Base-by-base conservation (phyloP, 1,284 basidiomycete species). In the Sphagnurus paluster region DNA sequence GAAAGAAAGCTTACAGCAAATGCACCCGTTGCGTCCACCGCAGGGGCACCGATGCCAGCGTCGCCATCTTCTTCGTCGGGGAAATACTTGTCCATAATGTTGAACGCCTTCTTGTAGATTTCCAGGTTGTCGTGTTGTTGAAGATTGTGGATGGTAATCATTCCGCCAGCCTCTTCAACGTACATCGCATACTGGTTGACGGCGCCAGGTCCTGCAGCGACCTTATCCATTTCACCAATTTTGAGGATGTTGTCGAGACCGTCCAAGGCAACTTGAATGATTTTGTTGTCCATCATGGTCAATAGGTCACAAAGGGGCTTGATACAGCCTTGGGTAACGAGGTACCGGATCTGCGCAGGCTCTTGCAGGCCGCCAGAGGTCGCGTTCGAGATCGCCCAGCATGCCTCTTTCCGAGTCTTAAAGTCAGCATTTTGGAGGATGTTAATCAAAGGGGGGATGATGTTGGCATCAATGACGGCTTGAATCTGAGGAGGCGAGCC, bases 31-130 rank as follows among this genome's bases (percentile, higher is more conserved):
- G 91, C 82, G 63, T 98, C 93, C 36, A 98, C 92, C 44, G 82
- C 82, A 5, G 93, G 84, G 20, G 85, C 85, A 36, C 75, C 78
- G 56, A 93, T 87, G 37, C 83, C 89, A 38, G 88, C 84, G 61
- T 90, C 89, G 16, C 83, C 82, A 39, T 91, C 88, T 59, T 91
- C 88, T 57, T 91, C 89, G 56, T 91, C 88, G 26, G 89, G 88
- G 84, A 92, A 90, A 71, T 90, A 93, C 63, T 90, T 95, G 74
- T 96, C 93, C 93, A 97, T 97, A 67, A 98, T 98, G 71, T 94
- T 96, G 82, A 97, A 99, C 52, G 95, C 96, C 77, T 99, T 99
- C 80, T 98, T 98, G 78, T 99, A 91, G 63, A 99, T 99, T 63
- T 99, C 96, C 69, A 98, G 72, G 72, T 98, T 99, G 74, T 99